Conservation (phyloP, 2,329 filamentous ascomycete species). For the Cladophialophora yegresii region DNA sequence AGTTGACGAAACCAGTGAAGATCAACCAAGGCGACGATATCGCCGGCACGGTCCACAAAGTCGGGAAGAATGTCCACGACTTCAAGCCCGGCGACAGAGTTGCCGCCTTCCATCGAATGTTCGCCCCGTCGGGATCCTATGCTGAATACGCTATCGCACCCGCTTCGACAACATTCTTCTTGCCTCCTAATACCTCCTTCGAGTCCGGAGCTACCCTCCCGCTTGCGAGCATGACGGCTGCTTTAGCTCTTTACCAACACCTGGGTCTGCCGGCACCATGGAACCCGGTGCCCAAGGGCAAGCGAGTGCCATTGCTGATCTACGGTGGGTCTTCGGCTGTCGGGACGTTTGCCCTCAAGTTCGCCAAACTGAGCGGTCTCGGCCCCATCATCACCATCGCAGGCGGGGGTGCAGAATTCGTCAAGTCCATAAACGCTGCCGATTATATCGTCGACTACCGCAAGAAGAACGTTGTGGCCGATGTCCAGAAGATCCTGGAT, state of each 20-base stretch:
- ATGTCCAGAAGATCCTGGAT: slow-evolving; percentile 7
- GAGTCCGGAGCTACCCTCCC: slow-evolving; percentile 47
- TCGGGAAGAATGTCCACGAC: slow-evolving; percentile 22
- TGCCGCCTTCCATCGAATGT: slow-evolving; percentile 47
- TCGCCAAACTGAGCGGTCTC: slow-evolving; percentile 58
- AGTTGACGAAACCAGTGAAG: neutral
- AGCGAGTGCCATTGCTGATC: slow-evolving; percentile 46
- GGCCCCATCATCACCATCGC: slow-evolving; percentile 64
- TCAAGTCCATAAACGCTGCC: neutral
- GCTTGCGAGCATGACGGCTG: slow-evolving; percentile 22
- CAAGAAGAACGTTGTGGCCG: slow-evolving; percentile 1
- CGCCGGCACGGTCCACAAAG: slow-evolving; percentile 38
- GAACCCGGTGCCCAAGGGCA: neutral
- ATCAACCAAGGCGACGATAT: slow-evolving; percentile 35
- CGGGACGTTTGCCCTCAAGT: slow-evolving; percentile 60
- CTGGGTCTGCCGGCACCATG: slow-evolving; percentile 20
- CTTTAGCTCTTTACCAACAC: slow-evolving; percentile 15
- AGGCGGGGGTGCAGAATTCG: slow-evolving; percentile 41
- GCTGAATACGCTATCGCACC: slow-evolving; percentile 60
- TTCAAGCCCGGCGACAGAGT: slow-evolving; percentile 42
- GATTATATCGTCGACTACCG: slow-evolving; percentile 6
- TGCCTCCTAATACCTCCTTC: slow-evolving; percentile 54
- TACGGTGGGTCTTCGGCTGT: slow-evolving; percentile 61
- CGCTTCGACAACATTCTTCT: slow-evolving; percentile 57
- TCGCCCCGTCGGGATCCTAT: slow-evolving; percentile 52